A percentile compares a stretch with the other conserved stretches of the same genome.
Evolutionary conservation across 176 grass and related monocot genomes (phyloP).

Genomic region (Zea luxurians): DNA sequence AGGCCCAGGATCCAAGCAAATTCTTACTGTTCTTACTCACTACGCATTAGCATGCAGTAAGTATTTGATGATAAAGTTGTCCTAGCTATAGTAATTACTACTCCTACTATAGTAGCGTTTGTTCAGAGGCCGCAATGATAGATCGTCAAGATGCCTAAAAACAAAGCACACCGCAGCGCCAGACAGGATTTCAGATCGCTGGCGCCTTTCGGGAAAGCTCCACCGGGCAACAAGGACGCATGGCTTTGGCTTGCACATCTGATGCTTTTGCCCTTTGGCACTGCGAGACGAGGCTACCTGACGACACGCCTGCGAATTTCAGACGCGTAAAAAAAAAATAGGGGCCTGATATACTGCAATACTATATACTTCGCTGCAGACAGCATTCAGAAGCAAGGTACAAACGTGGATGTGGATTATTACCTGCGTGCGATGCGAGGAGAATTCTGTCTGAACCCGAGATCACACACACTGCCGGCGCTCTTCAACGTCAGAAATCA

Average conservation of each 20-base stretch:
- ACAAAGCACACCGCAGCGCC: neutral
- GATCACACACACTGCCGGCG: neutral
- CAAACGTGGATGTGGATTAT: too few relatives aligned
- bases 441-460: conserved; percentile 13
- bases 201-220: conserved; percentile 35
- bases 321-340: neutral
- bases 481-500: conserved; percentile 15
- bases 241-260: conserved; percentile 35
- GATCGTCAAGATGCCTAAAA: conserved; percentile 11
- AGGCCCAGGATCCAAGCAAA: too few relatives aligned
- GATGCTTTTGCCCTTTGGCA: neutral
- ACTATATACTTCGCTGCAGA: neutral
- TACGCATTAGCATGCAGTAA: too few relatives aligned
- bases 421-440: neutral
- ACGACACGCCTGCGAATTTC: neutral
- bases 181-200: conserved; percentile 38
- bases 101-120: neutral
- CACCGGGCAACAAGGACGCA: neutral
- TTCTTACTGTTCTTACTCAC: too few relatives aligned
- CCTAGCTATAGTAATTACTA: too few relatives aligned
- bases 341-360: neutral
- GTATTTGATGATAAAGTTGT: conserved; percentile 12
- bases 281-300: neutral
- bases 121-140: conserved; percentile 24
- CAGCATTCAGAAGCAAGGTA: conserved; percentile 36